Base-by-base conservation (phyloP, 2,329 filamentous ascomycete species). In the Colletotrichum spinosum region DNA sequence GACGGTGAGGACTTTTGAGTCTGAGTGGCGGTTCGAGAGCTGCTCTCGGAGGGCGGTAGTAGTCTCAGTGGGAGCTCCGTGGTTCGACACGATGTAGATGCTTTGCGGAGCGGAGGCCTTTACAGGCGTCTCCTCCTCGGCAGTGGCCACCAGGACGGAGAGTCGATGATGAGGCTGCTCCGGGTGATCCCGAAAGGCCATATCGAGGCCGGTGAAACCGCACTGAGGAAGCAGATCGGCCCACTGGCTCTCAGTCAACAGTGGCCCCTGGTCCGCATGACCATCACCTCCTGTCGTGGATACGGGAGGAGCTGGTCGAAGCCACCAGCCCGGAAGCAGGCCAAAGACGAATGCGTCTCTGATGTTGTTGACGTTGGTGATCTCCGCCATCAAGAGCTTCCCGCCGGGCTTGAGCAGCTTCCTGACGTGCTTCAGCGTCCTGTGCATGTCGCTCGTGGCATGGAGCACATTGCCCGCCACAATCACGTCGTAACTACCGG, bases 261-360 rank as follows among this genome's bases (percentile, higher is more conserved):
- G 67, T 72, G 10, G 55, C 2, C 72, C 70, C 68, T 61, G 59
- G 15, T 61, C 11, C 69, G 55, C 8, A 44, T 33, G 10, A 37
- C 76, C 69, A 10, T 62, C 68, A n/a, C 76, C 70, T 8, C 69
- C 69, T 35, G 51, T 60, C 12, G 41, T 42, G 44, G 45, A 48
- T 5, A 6, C 15, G 67, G 9, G 71, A 71, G 9, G 71, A 71
- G 11, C 71, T 39, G 50, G 72, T 58, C n/a, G 69, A 51, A 76
- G 69, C 77, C 78, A 80, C 77, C 78, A 79, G 35, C 76, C 77
- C 8, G 74, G 68, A n/a, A 79, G 71, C 12, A 72, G 68, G 15
- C 77, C 77, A 52, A 78, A 78, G 9, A 73, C 55, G 41, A 74
- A 58, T 34, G 60, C 56, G 33, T 72, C 61, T 6, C 61, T 51